Percentiles rank a stretch among this genome's conserved stretches.
Evolutionary conservation across 1,284 basidiomycete genomes (phyloP).

Genomic region (Tremellales sp.): DNA sequence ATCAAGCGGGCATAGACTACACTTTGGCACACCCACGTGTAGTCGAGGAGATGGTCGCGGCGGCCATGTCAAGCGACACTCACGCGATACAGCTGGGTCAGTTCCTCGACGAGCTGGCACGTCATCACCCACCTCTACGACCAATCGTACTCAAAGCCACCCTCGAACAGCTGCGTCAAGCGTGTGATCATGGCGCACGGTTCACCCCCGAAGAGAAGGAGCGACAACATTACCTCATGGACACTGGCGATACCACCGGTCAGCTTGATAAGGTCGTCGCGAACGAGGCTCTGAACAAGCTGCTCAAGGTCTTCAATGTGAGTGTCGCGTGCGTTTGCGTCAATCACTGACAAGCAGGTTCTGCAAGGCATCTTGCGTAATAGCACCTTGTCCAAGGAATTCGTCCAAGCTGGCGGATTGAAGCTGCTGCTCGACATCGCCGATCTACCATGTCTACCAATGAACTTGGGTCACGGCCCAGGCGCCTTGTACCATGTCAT

Average conservation of each 20-base stretch:
- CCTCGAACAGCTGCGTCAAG: constrained; percentile 63
- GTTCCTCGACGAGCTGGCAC: constrained; percentile 89
- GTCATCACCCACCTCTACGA: constrained; percentile 90
- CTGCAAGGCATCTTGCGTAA: constrained; percentile 92
- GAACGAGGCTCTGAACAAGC: constrained; percentile 19
- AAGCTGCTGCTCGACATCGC: constrained; percentile 72
- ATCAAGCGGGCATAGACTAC: constrained; percentile 80
- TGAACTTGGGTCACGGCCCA: constrained; percentile 60
- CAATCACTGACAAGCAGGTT: constrained; percentile 16
- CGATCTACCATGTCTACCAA: constrained; percentile 79
- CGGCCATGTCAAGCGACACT: constrained; percentile 83
- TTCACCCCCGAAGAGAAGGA: constrained; percentile 23
- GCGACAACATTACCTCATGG: constrained; percentile 17
- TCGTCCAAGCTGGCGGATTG: constrained; percentile 75
- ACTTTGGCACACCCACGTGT: constrained; percentile 70
- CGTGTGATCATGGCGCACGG: constrained; percentile 48
- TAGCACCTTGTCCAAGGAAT: constrained; percentile 79
- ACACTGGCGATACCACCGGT: constrained; percentile 1
- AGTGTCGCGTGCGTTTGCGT: background rate
- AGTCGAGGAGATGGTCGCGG: constrained; percentile 76
- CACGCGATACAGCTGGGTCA: constrained; percentile 83
- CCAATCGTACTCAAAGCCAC: constrained; percentile 70
- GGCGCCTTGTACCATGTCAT: constrained; percentile 70
- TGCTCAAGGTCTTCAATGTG: constrained; percentile 30
- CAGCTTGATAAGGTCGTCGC: constrained; percentile 1